A percentile compares a stretch with the other conserved stretches of the same genome.
Evolutionary conservation across 495 filamentous ascomycete genomes (phyloP).

Genomic region (Venustampulla echinocandica): DNA sequence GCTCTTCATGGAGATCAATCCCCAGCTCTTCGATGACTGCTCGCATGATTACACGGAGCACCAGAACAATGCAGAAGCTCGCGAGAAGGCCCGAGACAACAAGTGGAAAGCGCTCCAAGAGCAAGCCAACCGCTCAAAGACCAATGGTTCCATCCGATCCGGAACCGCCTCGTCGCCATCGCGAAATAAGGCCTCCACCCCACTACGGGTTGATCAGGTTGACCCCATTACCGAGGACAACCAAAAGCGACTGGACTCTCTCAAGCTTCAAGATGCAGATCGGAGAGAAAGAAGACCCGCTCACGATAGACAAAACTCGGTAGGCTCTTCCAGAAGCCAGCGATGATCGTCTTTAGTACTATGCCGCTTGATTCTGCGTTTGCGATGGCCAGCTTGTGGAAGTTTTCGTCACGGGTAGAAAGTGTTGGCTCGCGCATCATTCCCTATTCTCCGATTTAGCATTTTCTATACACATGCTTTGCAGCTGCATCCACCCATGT

Average conservation of each 20-base stretch:
- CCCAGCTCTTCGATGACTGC: conserved; percentile 96
- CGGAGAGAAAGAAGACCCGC: conserved; percentile 22
- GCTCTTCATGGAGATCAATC: conserved; percentile 99
- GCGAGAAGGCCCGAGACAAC: conserved; percentile 63
- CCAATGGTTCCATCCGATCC: conserved; percentile 27
- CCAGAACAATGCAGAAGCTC: conserved; percentile 76
- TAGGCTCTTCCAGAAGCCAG: conserved; percentile 28
- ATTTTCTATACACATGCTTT: conserved; percentile 9
- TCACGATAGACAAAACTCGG: conserved; percentile 40
- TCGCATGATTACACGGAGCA: conserved; percentile 97
- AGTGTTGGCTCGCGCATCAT: conserved; percentile 21
- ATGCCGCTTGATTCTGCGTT: conserved; percentile 23
- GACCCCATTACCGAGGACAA: conserved; percentile 58
- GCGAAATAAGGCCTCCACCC: conserved; percentile 34
- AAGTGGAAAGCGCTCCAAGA: conserved; percentile 84
- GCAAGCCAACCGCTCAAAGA: conserved; percentile 56
- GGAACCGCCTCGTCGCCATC: conserved; percentile 28
- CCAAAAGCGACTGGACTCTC: conserved; percentile 70
- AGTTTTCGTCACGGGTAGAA: conserved; percentile 16
- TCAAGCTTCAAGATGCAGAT: conserved; percentile 56
- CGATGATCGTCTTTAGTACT: conserved; percentile 25
- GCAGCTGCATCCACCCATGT: not conserved
- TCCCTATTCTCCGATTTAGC: conserved; percentile 5
- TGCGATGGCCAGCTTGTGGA: conserved; percentile 16
- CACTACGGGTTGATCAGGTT: conserved; percentile 57